phyloP scores from a whole-genome alignment of 1,284 basidiomycete species.

The Phylloporus sp. region DNA sequence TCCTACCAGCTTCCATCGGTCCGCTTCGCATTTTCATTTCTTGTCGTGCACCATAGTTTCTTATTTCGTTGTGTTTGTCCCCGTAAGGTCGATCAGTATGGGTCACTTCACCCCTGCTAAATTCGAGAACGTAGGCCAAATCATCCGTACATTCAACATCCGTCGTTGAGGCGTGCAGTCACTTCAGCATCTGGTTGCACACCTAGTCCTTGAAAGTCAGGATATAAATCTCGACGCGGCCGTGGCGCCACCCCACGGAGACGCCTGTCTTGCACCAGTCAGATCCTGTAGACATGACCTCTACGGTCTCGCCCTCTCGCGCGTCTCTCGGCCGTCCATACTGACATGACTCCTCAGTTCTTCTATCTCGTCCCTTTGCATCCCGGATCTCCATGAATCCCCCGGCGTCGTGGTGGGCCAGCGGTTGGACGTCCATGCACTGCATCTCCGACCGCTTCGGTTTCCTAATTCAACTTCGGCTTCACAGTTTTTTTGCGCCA shows the following conservation, averaged over 20 bases:
- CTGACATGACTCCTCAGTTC: constrained; percentile 44
- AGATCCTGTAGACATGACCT: no score
- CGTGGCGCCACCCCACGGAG: constrained; percentile 23
- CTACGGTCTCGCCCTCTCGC: no score
- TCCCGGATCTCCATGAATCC: constrained; percentile 46
- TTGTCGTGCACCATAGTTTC: no score
- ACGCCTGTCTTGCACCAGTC: constrained; percentile 24
- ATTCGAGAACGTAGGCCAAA: constrained; percentile 27
- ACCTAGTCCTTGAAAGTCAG: constrained; percentile 47
- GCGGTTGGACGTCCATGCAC: constrained; percentile 33
- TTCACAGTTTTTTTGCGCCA: constrained; percentile 37
- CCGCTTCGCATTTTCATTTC: no score
- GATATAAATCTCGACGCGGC: constrained; percentile 42
- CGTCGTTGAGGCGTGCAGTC: no score
- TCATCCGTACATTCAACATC: constrained; percentile 45
- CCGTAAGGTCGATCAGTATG: no score
- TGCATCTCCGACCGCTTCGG: constrained; percentile 46
- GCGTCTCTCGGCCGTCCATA: constrained; percentile 34
- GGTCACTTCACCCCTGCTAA: constrained; percentile 29
- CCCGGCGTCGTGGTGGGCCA: no score
- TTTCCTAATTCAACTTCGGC: constrained; percentile 39
- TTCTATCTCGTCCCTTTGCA: constrained; percentile 41
- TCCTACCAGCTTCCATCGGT: no score
- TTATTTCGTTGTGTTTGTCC: no score
- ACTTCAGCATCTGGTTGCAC: constrained; percentile 47